Conservation (phyloP, 139 green algal species). For the Dunaliella primolecta region DNA sequence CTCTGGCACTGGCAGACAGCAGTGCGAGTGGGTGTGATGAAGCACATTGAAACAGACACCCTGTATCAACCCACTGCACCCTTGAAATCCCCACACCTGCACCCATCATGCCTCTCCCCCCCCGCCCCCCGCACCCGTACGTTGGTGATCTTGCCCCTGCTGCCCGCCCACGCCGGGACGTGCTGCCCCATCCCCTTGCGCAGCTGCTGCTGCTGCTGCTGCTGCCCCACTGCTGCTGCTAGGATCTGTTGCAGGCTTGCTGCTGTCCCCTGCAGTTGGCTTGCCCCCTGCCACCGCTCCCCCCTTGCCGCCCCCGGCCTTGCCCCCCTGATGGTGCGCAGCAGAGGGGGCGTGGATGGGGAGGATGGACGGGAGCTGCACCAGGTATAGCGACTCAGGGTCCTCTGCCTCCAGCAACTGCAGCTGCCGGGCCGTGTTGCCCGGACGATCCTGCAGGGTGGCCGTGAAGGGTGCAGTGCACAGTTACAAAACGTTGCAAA, state of each 20-base stretch:
- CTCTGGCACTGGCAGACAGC: too few species aligned
- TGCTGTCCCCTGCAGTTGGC: neutral
- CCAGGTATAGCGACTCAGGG: slow-evolving; percentile 44
- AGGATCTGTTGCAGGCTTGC: neutral
- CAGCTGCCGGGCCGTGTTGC: slow-evolving; percentile 21
- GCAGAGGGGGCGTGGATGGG: slow-evolving; percentile 23
- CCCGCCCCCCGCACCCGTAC: neutral
- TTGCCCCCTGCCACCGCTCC: neutral
- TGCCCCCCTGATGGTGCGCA: neutral
- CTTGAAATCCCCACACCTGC: neutral
- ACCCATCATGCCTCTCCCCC: neutral
- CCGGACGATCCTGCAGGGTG: slow-evolving; percentile 3
- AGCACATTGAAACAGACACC: too few species aligned
- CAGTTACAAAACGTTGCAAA: neutral
- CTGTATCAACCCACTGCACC: too few species aligned
- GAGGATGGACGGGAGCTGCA: slow-evolving; percentile 63
- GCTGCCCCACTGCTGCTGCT: too few species aligned
- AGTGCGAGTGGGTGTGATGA: too few species aligned
- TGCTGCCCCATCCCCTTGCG: neutral
- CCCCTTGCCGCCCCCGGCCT: neutral
- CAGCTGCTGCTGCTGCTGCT: neutral
- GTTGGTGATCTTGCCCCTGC: neutral
- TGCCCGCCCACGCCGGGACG: neutral
- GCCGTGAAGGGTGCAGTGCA: neutral
- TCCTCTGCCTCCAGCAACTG: slow-evolving; percentile 19